phyloP scores from a whole-genome alignment of 2,329 filamentous ascomycete species.

The Aspergillus eucalypticola region DNA sequence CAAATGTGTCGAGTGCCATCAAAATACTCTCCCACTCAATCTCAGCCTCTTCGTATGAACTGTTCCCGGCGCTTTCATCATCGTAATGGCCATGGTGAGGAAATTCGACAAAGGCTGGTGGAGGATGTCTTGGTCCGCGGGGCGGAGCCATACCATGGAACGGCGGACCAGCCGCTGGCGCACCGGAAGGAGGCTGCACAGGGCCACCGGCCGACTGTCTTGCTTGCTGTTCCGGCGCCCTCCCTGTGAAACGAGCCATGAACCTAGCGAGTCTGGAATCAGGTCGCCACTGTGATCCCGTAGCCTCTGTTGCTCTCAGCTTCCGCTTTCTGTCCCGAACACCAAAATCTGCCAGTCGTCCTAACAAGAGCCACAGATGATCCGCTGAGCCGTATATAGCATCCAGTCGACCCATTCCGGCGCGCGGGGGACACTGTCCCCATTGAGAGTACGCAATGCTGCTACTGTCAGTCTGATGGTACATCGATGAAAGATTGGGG shows the following conservation, averaged over 20 bases:
- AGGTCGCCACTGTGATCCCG: slow-evolving; percentile 59
- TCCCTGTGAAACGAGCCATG: slow-evolving; percentile 33
- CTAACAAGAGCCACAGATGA: slow-evolving; percentile 79
- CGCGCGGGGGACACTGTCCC: slow-evolving; percentile 85
- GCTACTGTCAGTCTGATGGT: slow-evolving; percentile 21
- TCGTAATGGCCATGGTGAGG: slow-evolving; percentile 22
- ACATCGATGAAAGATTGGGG: not conserved
- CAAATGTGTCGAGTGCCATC: slow-evolving; percentile 45
- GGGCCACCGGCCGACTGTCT: slow-evolving; percentile 15
- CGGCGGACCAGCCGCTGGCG: slow-evolving; percentile 18
- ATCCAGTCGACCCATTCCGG: slow-evolving; percentile 72
- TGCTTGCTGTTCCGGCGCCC: slow-evolving; percentile 11
- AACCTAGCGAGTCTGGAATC: slow-evolving; percentile 50
- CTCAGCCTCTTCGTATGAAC: slow-evolving; percentile 68
- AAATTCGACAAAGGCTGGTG: slow-evolving; percentile 53
- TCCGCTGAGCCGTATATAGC: slow-evolving; percentile 87
- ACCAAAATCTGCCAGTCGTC: slow-evolving; percentile 75
- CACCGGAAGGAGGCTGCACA: slow-evolving; percentile 10
- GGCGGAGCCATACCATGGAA: slow-evolving; percentile 54
- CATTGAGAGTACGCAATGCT: slow-evolving; percentile 79
- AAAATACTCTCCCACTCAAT: slow-evolving; percentile 68
- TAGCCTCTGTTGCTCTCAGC: slow-evolving; percentile 62
- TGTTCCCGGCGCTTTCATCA: slow-evolving; percentile 62
- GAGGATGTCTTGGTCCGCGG: slow-evolving; percentile 44
- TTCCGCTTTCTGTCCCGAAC: slow-evolving; percentile 78